A percentile compares a stretch with the other conserved stretches of the same genome.
Conservation (phyloP, 176 grass and related monocot species). For the Calamus simplicifolius region DNA sequence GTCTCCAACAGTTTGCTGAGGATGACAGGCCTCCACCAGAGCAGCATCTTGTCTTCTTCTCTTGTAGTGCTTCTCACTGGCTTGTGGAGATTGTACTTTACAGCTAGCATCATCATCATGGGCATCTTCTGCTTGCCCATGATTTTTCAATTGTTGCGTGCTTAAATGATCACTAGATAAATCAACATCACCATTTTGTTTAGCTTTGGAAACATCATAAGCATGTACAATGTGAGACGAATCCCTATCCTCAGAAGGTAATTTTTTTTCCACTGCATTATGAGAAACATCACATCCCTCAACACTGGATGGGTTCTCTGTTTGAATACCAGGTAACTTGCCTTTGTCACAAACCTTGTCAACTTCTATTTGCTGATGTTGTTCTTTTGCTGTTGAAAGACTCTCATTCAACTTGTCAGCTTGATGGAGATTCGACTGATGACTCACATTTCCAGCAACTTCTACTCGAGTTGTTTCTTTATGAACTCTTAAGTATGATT, state of each 20-base stretch:
- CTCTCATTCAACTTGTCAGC: not conserved
- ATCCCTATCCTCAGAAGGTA: constrained; percentile 9
- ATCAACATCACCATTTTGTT: constrained; percentile 18
- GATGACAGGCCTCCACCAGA: constrained; percentile 6
- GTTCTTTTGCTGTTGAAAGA: not conserved
- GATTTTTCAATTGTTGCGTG: constrained; percentile 12
- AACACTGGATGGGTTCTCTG: not conserved
- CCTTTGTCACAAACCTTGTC: not conserved
- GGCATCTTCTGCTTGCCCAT: constrained; percentile 25
- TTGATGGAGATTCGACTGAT: not conserved
- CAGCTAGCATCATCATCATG: constrained; percentile 22
- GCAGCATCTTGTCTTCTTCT: constrained; percentile 15
- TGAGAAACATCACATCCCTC: constrained; percentile 1
- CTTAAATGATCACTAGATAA: constrained; percentile 8
- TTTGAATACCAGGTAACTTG: not conserved
- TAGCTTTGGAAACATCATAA: not conserved
- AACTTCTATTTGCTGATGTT: not conserved
- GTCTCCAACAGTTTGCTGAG: constrained; percentile 8
- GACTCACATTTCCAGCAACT: not conserved
- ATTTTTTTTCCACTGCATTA: not conserved
- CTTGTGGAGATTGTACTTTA: constrained; percentile 17
- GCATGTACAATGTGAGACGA: constrained; percentile 14
- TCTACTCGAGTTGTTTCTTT: not conserved
- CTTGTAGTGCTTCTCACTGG: constrained; percentile 9
- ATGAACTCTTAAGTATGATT: not conserved